Conservation (phyloP, 495 filamentous ascomycete genomes). For the Glarea lozoyensis region DNA sequence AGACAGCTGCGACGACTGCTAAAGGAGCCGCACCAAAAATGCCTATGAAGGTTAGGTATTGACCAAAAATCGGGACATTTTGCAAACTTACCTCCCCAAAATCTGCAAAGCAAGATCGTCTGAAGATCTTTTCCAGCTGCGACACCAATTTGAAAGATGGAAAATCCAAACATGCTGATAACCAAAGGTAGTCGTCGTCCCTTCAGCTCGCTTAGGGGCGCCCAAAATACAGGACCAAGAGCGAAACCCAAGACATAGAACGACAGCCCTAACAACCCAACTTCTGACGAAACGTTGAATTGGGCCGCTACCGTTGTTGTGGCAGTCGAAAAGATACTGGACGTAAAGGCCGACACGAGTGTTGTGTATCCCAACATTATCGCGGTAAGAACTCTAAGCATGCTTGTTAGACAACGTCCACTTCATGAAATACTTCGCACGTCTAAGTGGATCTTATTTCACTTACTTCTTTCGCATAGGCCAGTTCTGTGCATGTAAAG, state of each 20-base stretch:
- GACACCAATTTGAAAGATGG: constrained; percentile 62
- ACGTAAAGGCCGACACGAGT: constrained; percentile 63
- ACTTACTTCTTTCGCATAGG: constrained; percentile 63
- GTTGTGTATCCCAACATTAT: constrained; percentile 75
- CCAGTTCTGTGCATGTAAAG: constrained; percentile 81
- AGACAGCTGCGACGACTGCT: constrained; percentile 77
- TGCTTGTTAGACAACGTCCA: constrained; percentile 3
- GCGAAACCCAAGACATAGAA: constrained; percentile 68
- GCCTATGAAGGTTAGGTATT: constrained; percentile 14
- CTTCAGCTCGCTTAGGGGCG: constrained; percentile 70
- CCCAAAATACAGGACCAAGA: constrained; percentile 53
- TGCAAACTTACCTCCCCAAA: constrained; percentile 54
- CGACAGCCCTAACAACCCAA: constrained; percentile 56
- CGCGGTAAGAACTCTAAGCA: constrained; percentile 47
- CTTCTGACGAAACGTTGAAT: constrained; percentile 48
- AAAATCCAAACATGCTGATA: constrained; percentile 68
- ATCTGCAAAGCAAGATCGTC: constrained; percentile 73
- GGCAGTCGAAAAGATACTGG: constrained; percentile 59
- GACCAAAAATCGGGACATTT: constrained; percentile 27
- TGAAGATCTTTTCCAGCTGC: constrained; percentile 73
- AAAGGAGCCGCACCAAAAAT: constrained; percentile 69
- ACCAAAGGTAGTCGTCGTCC: constrained; percentile 68
- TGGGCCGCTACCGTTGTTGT: constrained; percentile 39
- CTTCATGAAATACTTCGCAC: background rate
- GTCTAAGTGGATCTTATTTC: background rate